These are phyloP conservation scores for Xylariaceae sp. DNA, from an alignment of 2,329 filamentous ascomycete species.

Conservation along the genomic window DNA sequence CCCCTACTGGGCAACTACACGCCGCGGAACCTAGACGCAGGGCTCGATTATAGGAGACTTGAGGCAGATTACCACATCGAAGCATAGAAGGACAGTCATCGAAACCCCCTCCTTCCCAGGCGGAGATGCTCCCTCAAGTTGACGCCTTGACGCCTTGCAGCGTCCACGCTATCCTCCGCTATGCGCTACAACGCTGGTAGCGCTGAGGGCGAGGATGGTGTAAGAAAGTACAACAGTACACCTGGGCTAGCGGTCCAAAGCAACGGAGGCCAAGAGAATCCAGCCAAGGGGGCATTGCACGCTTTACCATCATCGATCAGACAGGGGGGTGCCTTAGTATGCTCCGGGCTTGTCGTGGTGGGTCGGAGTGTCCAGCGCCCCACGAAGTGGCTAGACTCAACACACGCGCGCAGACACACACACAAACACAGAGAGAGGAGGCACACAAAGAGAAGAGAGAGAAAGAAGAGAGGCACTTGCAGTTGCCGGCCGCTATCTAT, in stretches of 20 bases:
- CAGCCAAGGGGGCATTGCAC: not conserved
- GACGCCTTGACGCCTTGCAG: too few relatives aligned
- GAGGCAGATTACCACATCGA: constrained; percentile 2
- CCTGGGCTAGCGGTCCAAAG: not conserved
- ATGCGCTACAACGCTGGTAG: not conserved
- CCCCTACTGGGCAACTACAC: not conserved
- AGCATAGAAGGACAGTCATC: constrained; percentile 7
- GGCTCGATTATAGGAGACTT: not conserved
- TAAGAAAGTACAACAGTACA: too few relatives aligned
- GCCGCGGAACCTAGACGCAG: not conserved
- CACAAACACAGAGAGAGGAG: too few relatives aligned
- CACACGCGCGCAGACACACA: constrained; percentile 7
- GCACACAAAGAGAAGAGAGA: too few relatives aligned
- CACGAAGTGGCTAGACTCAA: constrained; percentile 8
- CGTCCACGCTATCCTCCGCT: not conserved
- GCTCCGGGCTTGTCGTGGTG: constrained; percentile 5
- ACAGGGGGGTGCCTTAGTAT: constrained; percentile 1
- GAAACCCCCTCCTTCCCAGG: not conserved
- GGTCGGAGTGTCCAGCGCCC: constrained; percentile 3
- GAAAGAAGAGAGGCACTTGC: not conserved
- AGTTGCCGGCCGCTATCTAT: constrained; percentile 14
- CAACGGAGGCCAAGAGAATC: not conserved
- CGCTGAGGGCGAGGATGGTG: not conserved
- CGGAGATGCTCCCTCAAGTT: too few relatives aligned
- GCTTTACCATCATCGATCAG: constrained; percentile 3